Percentiles rank a stretch among this genome's conserved stretches.
Evolutionary conservation across 495 filamentous ascomycete species (phyloP).

Genomic region (Tuber borchii): DNA sequence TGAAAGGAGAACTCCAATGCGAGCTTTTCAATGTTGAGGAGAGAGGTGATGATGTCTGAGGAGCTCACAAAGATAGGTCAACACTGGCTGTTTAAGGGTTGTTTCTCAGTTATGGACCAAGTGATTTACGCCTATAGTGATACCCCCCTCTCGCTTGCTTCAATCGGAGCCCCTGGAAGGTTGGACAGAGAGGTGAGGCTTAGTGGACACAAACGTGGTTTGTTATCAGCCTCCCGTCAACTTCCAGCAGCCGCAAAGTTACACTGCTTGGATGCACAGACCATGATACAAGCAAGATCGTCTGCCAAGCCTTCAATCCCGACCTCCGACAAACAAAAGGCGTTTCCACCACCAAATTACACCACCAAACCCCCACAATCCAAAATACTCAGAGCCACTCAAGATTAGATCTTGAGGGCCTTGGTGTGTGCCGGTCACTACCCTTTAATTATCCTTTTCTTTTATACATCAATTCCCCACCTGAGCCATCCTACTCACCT

Average conservation of each 20-base stretch:
- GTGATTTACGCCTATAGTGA: background rate
- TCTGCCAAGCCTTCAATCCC: background rate
- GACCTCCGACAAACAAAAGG: background rate
- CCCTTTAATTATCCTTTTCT: background rate
- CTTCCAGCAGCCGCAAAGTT: background rate
- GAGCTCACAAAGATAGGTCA: background rate
- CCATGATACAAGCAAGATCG: background rate
- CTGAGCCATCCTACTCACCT: background rate
- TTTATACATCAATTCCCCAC: background rate
- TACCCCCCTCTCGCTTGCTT: background rate
- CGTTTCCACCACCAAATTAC: background rate
- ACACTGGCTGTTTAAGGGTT: background rate
- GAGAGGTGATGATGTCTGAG: background rate
- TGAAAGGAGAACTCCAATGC: slow-evolving; percentile 44
- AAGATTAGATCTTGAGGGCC: background rate
- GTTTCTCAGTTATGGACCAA: background rate
- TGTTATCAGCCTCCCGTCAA: background rate
- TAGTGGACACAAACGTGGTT: background rate
- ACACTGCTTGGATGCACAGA: too few relatives aligned
- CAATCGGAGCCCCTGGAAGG: background rate
- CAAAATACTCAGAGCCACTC: background rate
- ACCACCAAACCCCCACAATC: background rate
- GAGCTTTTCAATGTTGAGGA: background rate
- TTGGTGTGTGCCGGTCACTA: background rate
- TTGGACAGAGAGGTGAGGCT: background rate